A percentile compares a stretch with the other conserved stretches of the same genome.
Conservation (phyloP, 1,284 basidiomycete genomes). For the Xerocomus minutiporus region DNA sequence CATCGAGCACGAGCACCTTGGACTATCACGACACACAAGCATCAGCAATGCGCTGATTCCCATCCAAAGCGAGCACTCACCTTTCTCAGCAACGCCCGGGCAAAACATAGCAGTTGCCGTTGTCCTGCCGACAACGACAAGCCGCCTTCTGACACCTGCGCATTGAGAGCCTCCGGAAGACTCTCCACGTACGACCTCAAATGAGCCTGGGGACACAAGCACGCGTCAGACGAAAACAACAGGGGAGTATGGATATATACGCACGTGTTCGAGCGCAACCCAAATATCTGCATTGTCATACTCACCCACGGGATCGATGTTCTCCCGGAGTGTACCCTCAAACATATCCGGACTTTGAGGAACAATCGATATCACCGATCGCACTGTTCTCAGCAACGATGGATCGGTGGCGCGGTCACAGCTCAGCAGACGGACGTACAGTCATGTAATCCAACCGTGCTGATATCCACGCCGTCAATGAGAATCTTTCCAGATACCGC, state of each 20-base stretch:
- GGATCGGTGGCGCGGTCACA: not conserved
- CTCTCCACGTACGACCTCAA: conserved; percentile 69
- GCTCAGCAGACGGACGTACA: conserved; percentile 37
- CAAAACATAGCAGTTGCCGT: conserved; percentile 79
- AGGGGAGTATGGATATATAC: conserved; percentile 13
- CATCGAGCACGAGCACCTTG: conserved; percentile 87
- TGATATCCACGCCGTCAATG: conserved; percentile 83
- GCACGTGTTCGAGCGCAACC: conserved; percentile 71
- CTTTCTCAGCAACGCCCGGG: conserved; percentile 71
- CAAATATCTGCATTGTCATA: conserved; percentile 78
- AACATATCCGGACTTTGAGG: conserved; percentile 83
- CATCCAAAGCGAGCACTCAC: conserved; percentile 21
- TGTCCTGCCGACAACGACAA: conserved; percentile 83
- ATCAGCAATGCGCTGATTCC: not conserved
- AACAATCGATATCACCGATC: conserved; percentile 81
- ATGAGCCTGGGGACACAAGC: conserved; percentile 41
- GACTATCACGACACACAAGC: conserved; percentile 38
- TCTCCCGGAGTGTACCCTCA: conserved; percentile 81
- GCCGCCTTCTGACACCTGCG: conserved; percentile 76
- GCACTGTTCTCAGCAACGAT: conserved; percentile 41
- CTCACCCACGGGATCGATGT: conserved; percentile 74
- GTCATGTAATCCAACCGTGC: conserved; percentile 79
- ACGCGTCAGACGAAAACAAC: not conserved
- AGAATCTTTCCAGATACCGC: conserved; percentile 72
- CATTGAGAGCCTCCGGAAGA: conserved; percentile 71